A percentile compares a stretch with the other conserved stretches of the same genome.
phyloP scores from a whole-genome alignment of 2,329 filamentous ascomycete genomes.

The Penicillium sp. region DNA sequence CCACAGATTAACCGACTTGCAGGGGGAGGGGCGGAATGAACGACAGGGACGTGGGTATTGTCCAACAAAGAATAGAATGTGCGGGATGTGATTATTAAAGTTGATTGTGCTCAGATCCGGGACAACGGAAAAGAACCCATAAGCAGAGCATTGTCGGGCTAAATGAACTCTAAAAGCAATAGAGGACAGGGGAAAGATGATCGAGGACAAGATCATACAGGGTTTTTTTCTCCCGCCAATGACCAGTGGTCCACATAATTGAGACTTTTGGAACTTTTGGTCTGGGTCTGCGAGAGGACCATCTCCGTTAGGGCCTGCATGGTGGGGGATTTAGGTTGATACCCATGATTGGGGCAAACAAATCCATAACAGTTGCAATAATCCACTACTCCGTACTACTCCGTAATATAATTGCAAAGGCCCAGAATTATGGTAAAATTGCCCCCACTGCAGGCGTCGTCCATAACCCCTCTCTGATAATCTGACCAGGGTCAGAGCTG shows the following conservation, averaged over 20 bases:
- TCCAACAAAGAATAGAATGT: conserved; percentile 9
- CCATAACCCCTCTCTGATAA: conserved; percentile 17
- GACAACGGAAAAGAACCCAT: conserved; percentile 15
- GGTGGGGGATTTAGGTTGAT: conserved; percentile 2
- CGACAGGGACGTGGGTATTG: conserved; percentile 6
- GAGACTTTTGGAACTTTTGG: conserved; percentile 1
- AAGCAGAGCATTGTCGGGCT: conserved; percentile 1
- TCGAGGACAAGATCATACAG: conserved; percentile 1
- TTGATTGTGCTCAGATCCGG: conserved; percentile 9
- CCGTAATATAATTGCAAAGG: conserved; percentile 3
- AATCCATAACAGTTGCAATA: conserved; percentile 11
- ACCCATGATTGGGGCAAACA: conserved; percentile 16
- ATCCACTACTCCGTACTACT: neutral
- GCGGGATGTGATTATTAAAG: conserved; percentile 21
- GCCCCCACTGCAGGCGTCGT: conserved; percentile 19
- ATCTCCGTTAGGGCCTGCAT: conserved; percentile 19
- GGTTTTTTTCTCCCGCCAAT: conserved; percentile 7
- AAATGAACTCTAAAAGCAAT: conserved; percentile 24
- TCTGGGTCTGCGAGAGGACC: conserved; percentile 7
- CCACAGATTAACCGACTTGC: conserved; percentile 1
- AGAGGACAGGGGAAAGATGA: conserved; percentile 12
- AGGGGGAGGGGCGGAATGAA: conserved; percentile 2
- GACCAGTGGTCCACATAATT: conserved; percentile 9
- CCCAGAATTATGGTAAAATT: conserved; percentile 4
- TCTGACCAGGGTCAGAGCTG: conserved; percentile 7